Conservation (phyloP, 1,284 basidiomycete species). For the Cryptococcus neoformans region DNA sequence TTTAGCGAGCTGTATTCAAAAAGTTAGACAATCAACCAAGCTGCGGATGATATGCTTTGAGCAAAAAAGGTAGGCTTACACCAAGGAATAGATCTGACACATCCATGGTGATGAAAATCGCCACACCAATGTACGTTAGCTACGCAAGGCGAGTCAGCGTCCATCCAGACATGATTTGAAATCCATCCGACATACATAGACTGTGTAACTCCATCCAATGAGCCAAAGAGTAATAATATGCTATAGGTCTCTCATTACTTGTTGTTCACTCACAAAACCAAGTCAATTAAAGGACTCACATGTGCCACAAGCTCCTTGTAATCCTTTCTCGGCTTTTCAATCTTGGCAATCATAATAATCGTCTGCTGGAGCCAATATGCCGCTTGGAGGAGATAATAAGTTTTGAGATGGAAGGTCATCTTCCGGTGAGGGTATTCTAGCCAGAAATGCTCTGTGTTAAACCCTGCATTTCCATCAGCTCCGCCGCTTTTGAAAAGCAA, state of each 20-base stretch:
- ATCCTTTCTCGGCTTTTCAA: constrained; percentile 96
- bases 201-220: constrained; percentile 83
- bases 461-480: constrained; percentile 49
- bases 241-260: constrained; percentile 49
- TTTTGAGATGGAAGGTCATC: constrained; percentile 80
- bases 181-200: constrained; percentile 56
- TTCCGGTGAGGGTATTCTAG: constrained; percentile 82
- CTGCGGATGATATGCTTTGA: not conserved
- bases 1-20: constrained; percentile 64
- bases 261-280: not conserved
- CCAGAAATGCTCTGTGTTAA: constrained; percentile 76
- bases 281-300: constrained; percentile 29
- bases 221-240: constrained; percentile 96
- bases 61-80: constrained; percentile 54
- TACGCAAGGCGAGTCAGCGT: constrained; percentile 20
- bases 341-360: constrained; percentile 73
- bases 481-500: too few species aligned
- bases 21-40: not conserved
- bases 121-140: constrained; percentile 81
- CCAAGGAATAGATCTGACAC: constrained; percentile 86
- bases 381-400: constrained; percentile 85
- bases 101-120: constrained; percentile 96
- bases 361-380: constrained; percentile 95
- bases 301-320: constrained; percentile 74
- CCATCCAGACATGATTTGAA: not conserved